Evolutionary conservation across 2,329 filamentous ascomycete genomes (phyloP).

Genomic region (Neurospora sp.): DNA sequence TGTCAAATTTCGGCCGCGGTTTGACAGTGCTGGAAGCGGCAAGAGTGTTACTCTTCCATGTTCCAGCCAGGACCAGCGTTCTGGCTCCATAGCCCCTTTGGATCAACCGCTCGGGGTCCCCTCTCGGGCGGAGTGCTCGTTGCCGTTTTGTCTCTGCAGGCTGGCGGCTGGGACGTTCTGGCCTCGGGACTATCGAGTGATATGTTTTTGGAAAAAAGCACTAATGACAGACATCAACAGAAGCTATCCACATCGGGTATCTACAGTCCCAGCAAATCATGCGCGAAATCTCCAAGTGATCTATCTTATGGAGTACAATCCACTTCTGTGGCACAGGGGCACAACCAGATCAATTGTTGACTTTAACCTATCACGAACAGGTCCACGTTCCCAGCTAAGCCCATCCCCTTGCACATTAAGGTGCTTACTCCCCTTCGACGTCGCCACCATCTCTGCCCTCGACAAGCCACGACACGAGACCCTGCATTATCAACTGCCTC

Average conservation of each 20-base stretch:
- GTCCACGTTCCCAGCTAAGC: background rate
- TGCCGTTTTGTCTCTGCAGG: background rate
- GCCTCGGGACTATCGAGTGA: background rate
- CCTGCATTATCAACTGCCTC: background rate
- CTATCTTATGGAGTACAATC: background rate
- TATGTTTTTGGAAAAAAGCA: background rate
- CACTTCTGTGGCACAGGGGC: background rate
- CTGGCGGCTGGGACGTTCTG: background rate
- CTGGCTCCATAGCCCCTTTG: background rate
- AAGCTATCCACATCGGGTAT: background rate
- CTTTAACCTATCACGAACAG: background rate
- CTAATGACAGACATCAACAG: background rate
- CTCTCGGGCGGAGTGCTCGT: background rate
- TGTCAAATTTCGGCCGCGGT: background rate
- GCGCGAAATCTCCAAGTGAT: background rate
- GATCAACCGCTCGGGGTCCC: background rate
- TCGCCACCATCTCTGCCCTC: background rate
- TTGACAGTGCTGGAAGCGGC: background rate
- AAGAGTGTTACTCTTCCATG: background rate
- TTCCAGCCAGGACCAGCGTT: background rate
- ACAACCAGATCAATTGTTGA: background rate
- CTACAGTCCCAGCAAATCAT: background rate
- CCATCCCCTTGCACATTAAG: background rate
- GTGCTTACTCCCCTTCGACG: background rate
- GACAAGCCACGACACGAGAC: background rate